Base-by-base conservation (phyloP, 371 early-diverging fungal species). In the Circinella umbellata region DNA sequence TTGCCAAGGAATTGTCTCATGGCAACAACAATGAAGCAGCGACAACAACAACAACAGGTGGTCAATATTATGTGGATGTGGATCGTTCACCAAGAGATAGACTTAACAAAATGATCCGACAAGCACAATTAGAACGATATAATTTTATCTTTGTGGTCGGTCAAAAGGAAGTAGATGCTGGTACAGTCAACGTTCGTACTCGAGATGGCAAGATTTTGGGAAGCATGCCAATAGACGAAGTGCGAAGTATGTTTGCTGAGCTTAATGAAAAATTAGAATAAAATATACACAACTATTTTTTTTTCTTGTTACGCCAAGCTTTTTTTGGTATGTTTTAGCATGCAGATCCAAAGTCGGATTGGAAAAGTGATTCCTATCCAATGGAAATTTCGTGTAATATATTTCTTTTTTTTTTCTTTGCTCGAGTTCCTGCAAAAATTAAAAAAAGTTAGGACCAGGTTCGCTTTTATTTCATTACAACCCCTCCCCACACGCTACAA, bases 51-150 rank as follows among this genome's bases (percentile, higher is more conserved):
- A 67, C 18, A 55, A 65, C 35, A 34, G 70, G 64, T 49, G 73
- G 62, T 67, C 59, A 69, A 34, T 92, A 88, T 70, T 89, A 87
- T 74, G 94, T 89, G 18, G 97, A 97, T 70, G 89, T 91, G 14
- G 98, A 98, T 73, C 74, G 68, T 74, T 94, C 76, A 76, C 90
- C 72, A 90, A 92, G 76, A 79, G 92, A 68, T 93, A 95, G 67
- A 47, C 80, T 99, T 64, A 96, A 96, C 85, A 99, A 99, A 88
- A 98, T 96, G 92, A 94, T 99, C 69, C 93, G 97, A 27, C 92
- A 92, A 63, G 97, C 96, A 2, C 91, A 94, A 73, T 78, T 91
- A 18, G 87, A 92, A 46, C 98, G 96, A 68, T 99, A 92, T 79
- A 96, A 97, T 84, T 92, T 93, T 73, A 94, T 92, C 69, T 88